Evolutionary conservation across 179 eudicot species (phyloP).

Genomic region (Silene coronaria): DNA sequence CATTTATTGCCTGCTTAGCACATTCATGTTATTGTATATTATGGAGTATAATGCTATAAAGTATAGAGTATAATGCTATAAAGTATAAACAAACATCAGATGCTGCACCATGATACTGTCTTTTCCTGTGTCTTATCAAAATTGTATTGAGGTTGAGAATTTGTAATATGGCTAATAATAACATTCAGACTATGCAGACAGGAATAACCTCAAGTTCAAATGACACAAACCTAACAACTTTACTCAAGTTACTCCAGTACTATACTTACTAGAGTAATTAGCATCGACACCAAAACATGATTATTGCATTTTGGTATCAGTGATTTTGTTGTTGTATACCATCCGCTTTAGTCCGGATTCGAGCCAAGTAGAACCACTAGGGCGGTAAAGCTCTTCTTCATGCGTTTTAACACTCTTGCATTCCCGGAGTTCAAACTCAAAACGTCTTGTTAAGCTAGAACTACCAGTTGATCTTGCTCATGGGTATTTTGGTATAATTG

Average conservation of each 20-base stretch:
- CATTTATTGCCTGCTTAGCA: constrained; percentile 65
- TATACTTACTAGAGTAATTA: too few species aligned
- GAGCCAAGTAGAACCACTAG: too few species aligned
- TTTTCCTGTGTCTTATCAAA: background rate
- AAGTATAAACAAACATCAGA: background rate
- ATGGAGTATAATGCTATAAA: background rate
- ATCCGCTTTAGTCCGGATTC: too few species aligned
- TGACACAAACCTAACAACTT: background rate
- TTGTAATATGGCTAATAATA: background rate
- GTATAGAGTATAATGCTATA: background rate
- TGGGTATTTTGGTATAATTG: too few species aligned
- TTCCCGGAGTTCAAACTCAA: too few species aligned
- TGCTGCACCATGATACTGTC: background rate
- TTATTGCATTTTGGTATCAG: too few species aligned
- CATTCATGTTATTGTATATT: background rate
- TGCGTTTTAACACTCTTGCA: too few species aligned
- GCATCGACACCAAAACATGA: too few species aligned
- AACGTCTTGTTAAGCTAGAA: too few species aligned
- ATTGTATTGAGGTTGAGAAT: background rate
- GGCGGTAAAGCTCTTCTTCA: too few species aligned
- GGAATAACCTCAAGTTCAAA: background rate
- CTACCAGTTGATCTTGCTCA: too few species aligned
- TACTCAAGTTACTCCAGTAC: background rate
- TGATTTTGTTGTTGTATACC: too few species aligned
- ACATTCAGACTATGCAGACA: background rate